phyloP scores from a whole-genome alignment of 2,329 filamentous ascomycete genomes.

The Alternaria infectoria region DNA sequence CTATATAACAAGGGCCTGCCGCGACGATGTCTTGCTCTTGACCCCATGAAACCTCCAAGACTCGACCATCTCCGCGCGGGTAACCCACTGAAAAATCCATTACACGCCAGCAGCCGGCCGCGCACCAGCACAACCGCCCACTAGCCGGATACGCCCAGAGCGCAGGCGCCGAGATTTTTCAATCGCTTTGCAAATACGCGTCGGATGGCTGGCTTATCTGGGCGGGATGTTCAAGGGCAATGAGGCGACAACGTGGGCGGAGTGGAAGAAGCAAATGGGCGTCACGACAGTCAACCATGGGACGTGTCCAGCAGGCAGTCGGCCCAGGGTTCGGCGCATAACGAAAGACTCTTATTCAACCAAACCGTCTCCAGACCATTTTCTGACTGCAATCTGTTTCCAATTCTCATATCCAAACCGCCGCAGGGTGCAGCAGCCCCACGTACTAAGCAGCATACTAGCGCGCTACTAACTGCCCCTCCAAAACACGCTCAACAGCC shows the following conservation, averaged over 20 bases:
- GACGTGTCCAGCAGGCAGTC: slow-evolving; percentile 11
- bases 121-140: slow-evolving; percentile 22
- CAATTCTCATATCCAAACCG: slow-evolving; percentile 21
- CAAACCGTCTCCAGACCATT: slow-evolving; percentile 6
- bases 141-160: slow-evolving; percentile 22
- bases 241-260: slow-evolving; percentile 33
- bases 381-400: slow-evolving; percentile 19
- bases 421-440: slow-evolving; percentile 29
- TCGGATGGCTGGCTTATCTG: slow-evolving; percentile 38
- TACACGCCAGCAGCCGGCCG: slow-evolving; percentile 33
- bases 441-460: slow-evolving; percentile 28
- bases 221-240: slow-evolving; percentile 27
- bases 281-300: slow-evolving; percentile 15
- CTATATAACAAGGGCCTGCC: slow-evolving; percentile 34
- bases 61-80: slow-evolving; percentile 21
- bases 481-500: slow-evolving; percentile 31
- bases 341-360: slow-evolving; percentile 6
- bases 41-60: slow-evolving; percentile 27
- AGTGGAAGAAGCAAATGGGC: slow-evolving; percentile 27
- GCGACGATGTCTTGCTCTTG: slow-evolving; percentile 17
- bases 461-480: slow-evolving; percentile 27
- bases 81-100: slow-evolving; percentile 19
- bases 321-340: slow-evolving; percentile 16
- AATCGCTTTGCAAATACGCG: slow-evolving; percentile 25
- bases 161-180: slow-evolving; percentile 30